phyloP scores from a whole-genome alignment of 2,329 filamentous ascomycete species.

The Diaporthe citri region DNA sequence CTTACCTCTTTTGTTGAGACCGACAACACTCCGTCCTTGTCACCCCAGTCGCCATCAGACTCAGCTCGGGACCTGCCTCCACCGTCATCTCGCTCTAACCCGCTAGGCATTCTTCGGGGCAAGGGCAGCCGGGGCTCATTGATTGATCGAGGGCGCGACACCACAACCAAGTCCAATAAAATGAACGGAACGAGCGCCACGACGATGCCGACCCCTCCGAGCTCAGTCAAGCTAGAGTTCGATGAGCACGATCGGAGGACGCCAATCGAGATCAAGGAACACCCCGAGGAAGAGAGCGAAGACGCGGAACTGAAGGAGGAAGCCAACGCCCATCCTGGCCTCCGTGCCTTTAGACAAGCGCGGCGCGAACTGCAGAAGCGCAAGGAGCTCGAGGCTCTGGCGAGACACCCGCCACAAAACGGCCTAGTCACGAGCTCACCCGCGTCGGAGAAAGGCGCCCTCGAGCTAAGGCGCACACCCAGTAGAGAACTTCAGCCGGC shows the following conservation, averaged over 20 bases:
- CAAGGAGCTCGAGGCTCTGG: constrained; percentile 64
- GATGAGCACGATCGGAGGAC: constrained; percentile 49
- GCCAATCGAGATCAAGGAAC: constrained; percentile 24
- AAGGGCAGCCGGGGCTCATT: constrained; percentile 69
- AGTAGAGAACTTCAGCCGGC: constrained; percentile 58
- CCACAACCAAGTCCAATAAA: constrained; percentile 69
- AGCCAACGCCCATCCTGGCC: constrained; percentile 61
- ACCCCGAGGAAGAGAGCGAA: constrained; percentile 39
- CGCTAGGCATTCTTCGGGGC: constrained; percentile 72
- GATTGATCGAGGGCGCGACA: constrained; percentile 56
- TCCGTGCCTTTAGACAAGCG: constrained; percentile 70
- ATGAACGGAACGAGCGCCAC: constrained; percentile 68
- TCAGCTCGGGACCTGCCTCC: constrained; percentile 49
- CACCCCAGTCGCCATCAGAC: constrained; percentile 50
- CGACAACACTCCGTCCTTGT: constrained; percentile 63
- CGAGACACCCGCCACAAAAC: constrained; percentile 49
- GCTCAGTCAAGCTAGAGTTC: constrained; percentile 53
- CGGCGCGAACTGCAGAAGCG: constrained; percentile 68
- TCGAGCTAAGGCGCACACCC: constrained; percentile 49
- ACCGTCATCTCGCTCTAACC: constrained; percentile 60
- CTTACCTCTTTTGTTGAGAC: constrained; percentile 77
- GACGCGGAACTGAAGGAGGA: constrained; percentile 47
- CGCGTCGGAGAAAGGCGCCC: constrained; percentile 10
- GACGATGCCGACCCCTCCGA: constrained; percentile 56
- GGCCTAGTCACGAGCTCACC: constrained; percentile 20